Evolutionary conservation across 2,329 filamentous ascomycete genomes (phyloP).

Genomic region (Clarireedia monteithiana): DNA sequence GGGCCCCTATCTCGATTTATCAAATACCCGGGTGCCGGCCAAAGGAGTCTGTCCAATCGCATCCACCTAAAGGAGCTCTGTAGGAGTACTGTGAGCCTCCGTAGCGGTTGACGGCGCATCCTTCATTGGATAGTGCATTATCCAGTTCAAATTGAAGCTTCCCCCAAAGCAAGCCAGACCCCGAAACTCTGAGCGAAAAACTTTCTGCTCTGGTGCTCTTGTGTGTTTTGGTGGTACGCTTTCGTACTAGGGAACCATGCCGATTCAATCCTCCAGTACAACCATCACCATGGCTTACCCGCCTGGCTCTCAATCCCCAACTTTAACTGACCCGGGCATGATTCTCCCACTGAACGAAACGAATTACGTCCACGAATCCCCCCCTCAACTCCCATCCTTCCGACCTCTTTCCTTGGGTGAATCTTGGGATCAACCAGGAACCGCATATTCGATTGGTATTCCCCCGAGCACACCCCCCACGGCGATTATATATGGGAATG

Average conservation of each 20-base stretch:
- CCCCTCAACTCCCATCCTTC: slow-evolving; percentile 35
- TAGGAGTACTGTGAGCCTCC: too few species aligned
- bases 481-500: slow-evolving; percentile 62
- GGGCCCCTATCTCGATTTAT: neutral
- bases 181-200: neutral
- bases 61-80: too few species aligned
- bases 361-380: slow-evolving; percentile 43
- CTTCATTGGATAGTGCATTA: neutral
- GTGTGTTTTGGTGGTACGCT: neutral
- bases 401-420: slow-evolving; percentile 27
- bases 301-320: slow-evolving; percentile 75
- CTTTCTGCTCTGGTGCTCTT: neutral
- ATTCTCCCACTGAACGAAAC: slow-evolving; percentile 65
- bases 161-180: neutral
- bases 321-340: slow-evolving; percentile 89
- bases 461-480: slow-evolving; percentile 43
- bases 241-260: slow-evolving; percentile 21
- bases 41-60: too few species aligned
- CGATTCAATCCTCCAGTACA: slow-evolving; percentile 21
- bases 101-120: neutral
- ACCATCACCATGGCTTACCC: slow-evolving; percentile 33
- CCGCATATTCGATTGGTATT: slow-evolving; percentile 30
- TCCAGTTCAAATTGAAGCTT: neutral
- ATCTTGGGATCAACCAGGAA: slow-evolving; percentile 27
- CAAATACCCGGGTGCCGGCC: neutral